Base-by-base conservation (phyloP, 2,329 filamentous ascomycete species). In the Helicocarpus griseus region DNA sequence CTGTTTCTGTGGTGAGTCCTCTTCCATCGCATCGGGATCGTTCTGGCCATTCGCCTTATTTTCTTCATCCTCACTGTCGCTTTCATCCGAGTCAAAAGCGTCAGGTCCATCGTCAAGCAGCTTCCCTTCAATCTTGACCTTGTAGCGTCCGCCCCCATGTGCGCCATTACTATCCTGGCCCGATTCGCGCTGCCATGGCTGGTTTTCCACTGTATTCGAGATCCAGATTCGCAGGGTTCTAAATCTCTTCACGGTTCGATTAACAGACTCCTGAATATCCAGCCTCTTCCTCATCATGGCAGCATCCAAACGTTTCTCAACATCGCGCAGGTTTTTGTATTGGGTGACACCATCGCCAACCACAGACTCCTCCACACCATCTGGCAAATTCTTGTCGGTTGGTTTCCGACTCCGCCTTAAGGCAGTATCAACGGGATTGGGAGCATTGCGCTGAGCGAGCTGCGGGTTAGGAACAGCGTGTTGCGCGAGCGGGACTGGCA, bases 231-330 rank as follows among this genome's bases (percentile, higher is more conserved):
- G 86, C 69, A 98, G 76, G 2, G 89, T 95, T 64, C 85, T 87
- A 68, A 85, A 86, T 58, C 87, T 81, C 80, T 88, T 93, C 54
- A 82, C 76, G 55, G 83, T 85, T 57, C 85, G 81, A 65, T 81
- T 86, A 50, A 88, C 80, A 40, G 82, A 83, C 65, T 97, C 91
- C 56, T 88, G 81, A 56, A 96, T 85, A 65, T 98, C 93, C 55
- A 98, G 73, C 55, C 90, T 80, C 75, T 98, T 98, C 64, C 91
- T 84, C 68, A 93, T 90, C 78, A 96, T 94, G 17, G 88, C 87
- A 38, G 91, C 87, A 73, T 98, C 93, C 51, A 98, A 76, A 50
- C 84, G 81, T 63, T 88, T 83, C 77, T 98, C 93, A 53, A 94
- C 76, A 58, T 95, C 89, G 64, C 89, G 82, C 65, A 98, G 72